Evolutionary conservation across 106 monocot genomes (phyloP), one percentile per base, ranked within the genome.

Genomic region (Alisma plantagoaquatica): DNA sequence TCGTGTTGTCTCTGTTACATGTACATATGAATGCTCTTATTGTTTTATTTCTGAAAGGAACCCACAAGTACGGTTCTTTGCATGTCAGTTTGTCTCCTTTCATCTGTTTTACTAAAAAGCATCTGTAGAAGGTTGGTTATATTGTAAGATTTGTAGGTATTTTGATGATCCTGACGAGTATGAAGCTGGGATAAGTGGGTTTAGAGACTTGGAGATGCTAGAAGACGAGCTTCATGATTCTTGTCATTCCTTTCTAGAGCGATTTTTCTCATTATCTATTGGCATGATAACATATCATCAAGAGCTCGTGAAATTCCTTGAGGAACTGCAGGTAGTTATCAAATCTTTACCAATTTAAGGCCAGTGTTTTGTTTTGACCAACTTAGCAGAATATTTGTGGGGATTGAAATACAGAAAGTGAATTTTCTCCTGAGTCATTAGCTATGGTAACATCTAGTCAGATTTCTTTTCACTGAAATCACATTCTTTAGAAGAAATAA

Each of bases 181-280:
- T 35, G 80, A 80, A 46, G 29, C 80, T 26, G 75, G 59, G 25
- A 80, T 80, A 25, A 46, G 61, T 53, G 71, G 75, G 23, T 75
- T 59, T 50, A 29, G 38, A 20, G 71, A 54, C 5, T 27, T 75
- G 60, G 62, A 71, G 52, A 46, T 48, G 1, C 51, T 80, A 19
- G 75, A 80, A 59, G 80, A 80, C 30, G 49, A 68, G 26, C 71
- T 80, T 17, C 75, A 71, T 19, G 80, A 75, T 54, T 75, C 63
- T 53, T 72, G 75, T 53, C 52, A 54, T 22, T 23, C 25, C 44
- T 80, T 66, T 52, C 41, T 71, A 49, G 41, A 60, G 38, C 61
- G 68, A 31, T 80, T 80, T 51, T 80, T 80, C 64, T 15, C 63
- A 27, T 31, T 75, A 23, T 33, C 51, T 3, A 75, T 63, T 50